A percentile compares a stretch with the other conserved stretches of the same genome.
These are phyloP conservation scores for Leucogyrophana mollusca DNA, from an alignment of 768 basidiomycete species.

Conservation along the genomic window DNA sequence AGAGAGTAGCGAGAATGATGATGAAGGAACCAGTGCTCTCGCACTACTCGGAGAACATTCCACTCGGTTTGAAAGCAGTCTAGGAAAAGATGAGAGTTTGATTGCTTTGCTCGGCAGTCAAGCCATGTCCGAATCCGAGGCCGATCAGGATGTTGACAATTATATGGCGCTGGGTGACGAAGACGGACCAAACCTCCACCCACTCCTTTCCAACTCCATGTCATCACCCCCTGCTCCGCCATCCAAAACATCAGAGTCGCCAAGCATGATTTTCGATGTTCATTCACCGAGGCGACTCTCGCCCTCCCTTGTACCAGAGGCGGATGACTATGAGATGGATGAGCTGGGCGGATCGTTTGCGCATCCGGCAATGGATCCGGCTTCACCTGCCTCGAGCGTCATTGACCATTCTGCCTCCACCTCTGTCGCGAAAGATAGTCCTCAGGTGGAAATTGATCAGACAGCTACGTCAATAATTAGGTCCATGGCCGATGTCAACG, in stretches of 20 bases:
- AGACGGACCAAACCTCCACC: slow-evolving; percentile 13
- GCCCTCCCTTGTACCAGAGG: not conserved
- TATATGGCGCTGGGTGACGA: slow-evolving; percentile 9
- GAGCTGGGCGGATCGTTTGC: slow-evolving; percentile 21
- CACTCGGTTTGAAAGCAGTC: slow-evolving; percentile 12
- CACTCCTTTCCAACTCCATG: no score
- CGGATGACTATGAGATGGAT: no score
- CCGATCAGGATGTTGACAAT: slow-evolving; percentile 24
- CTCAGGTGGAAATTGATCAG: no score
- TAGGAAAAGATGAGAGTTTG: slow-evolving; percentile 12
- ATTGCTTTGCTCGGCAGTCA: slow-evolving; percentile 10
- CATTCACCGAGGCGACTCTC: not conserved
- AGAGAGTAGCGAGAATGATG: slow-evolving; percentile 38
- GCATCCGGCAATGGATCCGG: slow-evolving; percentile 18
- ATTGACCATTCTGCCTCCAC: slow-evolving; percentile 11
- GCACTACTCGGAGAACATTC: slow-evolving; percentile 22
- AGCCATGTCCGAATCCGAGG: slow-evolving; percentile 25
- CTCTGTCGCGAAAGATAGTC: not conserved
- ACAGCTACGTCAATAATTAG: no score
- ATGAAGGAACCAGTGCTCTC: slow-evolving; percentile 26
- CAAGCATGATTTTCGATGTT: not conserved
- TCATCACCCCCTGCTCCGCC: not conserved
- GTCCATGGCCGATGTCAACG: slow-evolving; percentile 17
- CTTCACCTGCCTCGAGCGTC: slow-evolving; percentile 29
- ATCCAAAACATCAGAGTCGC: not conserved